Conservation (phyloP, 2,329 filamentous ascomycete species). For the Clonostachys rhizophaga region DNA sequence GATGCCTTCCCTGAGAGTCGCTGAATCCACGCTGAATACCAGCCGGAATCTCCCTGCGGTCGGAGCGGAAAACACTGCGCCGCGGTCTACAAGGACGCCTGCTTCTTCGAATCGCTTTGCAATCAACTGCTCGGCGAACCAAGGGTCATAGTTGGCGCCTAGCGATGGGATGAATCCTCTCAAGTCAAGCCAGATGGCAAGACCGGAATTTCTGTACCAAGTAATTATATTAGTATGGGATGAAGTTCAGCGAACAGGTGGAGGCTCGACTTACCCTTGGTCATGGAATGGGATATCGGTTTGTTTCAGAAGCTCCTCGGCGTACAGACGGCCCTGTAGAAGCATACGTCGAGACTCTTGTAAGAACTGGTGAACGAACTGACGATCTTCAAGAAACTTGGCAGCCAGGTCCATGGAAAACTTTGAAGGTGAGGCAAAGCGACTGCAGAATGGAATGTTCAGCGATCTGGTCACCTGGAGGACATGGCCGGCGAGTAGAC, state of each 20-base stretch:
- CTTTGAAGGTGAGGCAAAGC: background rate
- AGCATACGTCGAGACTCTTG: background rate
- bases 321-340: background rate
- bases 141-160: background rate
- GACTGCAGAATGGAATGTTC: too few relatives aligned
- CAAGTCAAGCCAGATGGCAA: background rate
- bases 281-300: background rate
- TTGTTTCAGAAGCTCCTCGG: background rate
- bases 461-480: too few relatives aligned
- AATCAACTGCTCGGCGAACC: background rate
- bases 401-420: background rate
- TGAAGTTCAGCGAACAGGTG: too few relatives aligned
- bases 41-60: background rate
- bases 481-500: background rate
- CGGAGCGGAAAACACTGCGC: background rate
- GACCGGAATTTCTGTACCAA: background rate
- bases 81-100: background rate
- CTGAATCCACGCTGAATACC: background rate
- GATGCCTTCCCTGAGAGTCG: background rate
- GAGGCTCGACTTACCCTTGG: background rate
- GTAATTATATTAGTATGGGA: background rate
- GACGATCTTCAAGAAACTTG: background rate
- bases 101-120: background rate
- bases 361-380: background rate
- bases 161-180: background rate